These are phyloP conservation scores for Abelmoschus esculentus DNA, from an alignment of 345 rosid genomes.

Conservation along the genomic window DNA sequence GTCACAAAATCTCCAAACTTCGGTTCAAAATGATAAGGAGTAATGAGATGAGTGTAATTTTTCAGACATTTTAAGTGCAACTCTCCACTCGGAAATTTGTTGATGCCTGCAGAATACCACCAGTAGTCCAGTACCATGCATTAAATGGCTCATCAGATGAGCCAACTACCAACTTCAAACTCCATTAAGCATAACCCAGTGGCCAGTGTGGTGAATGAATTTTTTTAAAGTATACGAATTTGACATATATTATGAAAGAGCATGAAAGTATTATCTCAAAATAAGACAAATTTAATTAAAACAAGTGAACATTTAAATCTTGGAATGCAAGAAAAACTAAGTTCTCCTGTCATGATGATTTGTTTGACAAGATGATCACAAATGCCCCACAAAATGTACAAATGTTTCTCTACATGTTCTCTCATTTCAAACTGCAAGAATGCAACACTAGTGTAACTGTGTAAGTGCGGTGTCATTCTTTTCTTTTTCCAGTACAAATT, in stretches of 20 bases:
- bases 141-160: conserved; percentile 6
- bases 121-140: background rate
- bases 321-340: background rate
- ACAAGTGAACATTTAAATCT: background rate
- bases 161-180: conserved; percentile 1
- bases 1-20: too few species aligned
- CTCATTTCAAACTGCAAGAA: conserved; percentile 8
- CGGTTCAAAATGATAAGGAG: too few species aligned
- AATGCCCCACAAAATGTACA: conserved; percentile 21
- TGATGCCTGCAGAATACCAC: too few species aligned
- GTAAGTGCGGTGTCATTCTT: background rate
- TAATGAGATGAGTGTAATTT: too few species aligned
- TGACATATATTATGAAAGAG: too few species aligned
- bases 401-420: conserved; percentile 6
- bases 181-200: background rate
- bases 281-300: conserved; percentile 8
- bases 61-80: too few species aligned
- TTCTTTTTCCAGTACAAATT: background rate
- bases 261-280: too few species aligned
- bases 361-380: conserved; percentile 19
- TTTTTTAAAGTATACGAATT: too few species aligned
- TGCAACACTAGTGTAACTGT: background rate
- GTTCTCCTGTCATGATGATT: background rate
- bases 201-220: too few species aligned
- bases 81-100: background rate